A percentile compares a stretch with the other conserved stretches of the same genome.
phyloP scores from a whole-genome alignment of 2,329 filamentous ascomycete genomes.

The Rutstroemia sydowiana region DNA sequence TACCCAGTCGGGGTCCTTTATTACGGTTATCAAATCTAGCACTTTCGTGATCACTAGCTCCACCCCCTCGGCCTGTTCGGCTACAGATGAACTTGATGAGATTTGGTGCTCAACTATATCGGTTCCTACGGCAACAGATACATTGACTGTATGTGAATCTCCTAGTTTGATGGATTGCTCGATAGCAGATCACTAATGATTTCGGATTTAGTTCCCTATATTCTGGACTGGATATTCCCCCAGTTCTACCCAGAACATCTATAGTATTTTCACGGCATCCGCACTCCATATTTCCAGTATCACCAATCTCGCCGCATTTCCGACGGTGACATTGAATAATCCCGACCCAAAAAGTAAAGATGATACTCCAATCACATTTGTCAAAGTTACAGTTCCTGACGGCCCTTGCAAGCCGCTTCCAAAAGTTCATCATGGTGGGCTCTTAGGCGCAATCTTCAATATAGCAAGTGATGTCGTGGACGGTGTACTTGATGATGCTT shows the following conservation, averaged over 20 bases:
- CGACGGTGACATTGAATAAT: background rate
- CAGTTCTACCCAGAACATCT: background rate
- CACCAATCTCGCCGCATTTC: background rate
- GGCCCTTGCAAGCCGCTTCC: background rate
- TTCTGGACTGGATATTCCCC: background rate
- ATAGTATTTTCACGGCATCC: background rate
- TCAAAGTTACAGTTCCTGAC: background rate
- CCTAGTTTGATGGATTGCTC: background rate
- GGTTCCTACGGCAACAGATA: background rate
- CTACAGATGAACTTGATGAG: background rate
- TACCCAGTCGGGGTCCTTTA: background rate
- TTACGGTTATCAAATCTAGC: background rate
- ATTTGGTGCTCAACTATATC: background rate
- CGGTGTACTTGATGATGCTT: conserved; percentile 2
- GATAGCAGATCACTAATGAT: too few relatives aligned
- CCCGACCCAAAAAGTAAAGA: background rate
- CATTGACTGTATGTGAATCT: background rate
- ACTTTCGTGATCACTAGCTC: background rate
- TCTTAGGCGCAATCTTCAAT: background rate
- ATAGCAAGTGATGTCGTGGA: background rate
- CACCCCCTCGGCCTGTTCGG: background rate
- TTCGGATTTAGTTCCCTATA: background rate
- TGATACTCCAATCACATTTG: background rate
- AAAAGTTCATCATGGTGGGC: background rate
- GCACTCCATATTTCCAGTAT: background rate